Evolutionary conservation across 768 basidiomycete genomes (phyloP).

Genomic region (Russula dissimulans): DNA sequence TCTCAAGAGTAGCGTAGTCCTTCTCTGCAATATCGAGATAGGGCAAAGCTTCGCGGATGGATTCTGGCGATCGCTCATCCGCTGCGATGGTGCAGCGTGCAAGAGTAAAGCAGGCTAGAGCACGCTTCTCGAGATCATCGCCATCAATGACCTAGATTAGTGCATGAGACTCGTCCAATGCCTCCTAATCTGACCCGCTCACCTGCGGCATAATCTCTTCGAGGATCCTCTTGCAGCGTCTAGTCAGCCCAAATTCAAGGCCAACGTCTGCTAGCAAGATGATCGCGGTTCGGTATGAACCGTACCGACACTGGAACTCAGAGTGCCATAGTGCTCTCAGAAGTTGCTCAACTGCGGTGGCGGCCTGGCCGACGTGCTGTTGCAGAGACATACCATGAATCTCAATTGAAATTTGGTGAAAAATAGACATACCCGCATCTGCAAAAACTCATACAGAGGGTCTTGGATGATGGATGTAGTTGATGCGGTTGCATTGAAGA

Average conservation of each 20-base stretch:
- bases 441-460: slow-evolving; percentile 36
- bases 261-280: slow-evolving; percentile 71
- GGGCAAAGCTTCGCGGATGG: slow-evolving; percentile 47
- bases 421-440: slow-evolving; percentile 28
- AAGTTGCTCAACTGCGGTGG: slow-evolving; percentile 53
- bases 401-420: neutral
- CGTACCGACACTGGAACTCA: slow-evolving; percentile 64
- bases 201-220: slow-evolving; percentile 83
- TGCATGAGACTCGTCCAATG: neutral
- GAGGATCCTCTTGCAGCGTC: slow-evolving; percentile 51
- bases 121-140: slow-evolving; percentile 67
- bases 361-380: slow-evolving; percentile 57
- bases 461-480: slow-evolving; percentile 32
- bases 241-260: slow-evolving; percentile 68
- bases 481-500: slow-evolving; percentile 33
- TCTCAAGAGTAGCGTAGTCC: slow-evolving; percentile 54
- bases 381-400: neutral
- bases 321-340: slow-evolving; percentile 70
- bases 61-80: slow-evolving; percentile 28
- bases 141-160: slow-evolving; percentile 52
- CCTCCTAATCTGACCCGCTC: slow-evolving; percentile 9
- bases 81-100: slow-evolving; percentile 68
- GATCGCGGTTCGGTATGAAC: slow-evolving; percentile 57
- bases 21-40: slow-evolving; percentile 55
- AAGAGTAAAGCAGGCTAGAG: slow-evolving; percentile 61